These are phyloP conservation scores for Calonectria montana DNA, from an alignment of 2,329 filamentous ascomycete species.

Conservation along the genomic window DNA sequence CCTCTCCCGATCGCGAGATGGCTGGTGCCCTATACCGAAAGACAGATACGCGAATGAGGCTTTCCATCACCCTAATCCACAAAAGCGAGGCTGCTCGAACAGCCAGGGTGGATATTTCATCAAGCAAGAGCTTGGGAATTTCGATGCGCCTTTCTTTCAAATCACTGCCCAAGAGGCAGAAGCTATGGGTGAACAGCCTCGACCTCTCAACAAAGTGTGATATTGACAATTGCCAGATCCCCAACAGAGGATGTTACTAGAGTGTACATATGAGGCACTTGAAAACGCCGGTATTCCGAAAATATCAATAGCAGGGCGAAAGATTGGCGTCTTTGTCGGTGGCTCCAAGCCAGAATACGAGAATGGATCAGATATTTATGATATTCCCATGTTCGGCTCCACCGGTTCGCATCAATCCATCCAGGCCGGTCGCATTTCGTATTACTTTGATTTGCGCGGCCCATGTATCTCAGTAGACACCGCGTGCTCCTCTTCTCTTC, in stretches of 20 bases:
- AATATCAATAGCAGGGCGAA: slow-evolving; percentile 57
- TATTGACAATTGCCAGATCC: slow-evolving; percentile 53
- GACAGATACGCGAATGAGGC: slow-evolving; percentile 59
- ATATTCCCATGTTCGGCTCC: slow-evolving; percentile 63
- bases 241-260: slow-evolving; percentile 63
- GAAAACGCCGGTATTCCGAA: slow-evolving; percentile 64
- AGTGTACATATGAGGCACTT: slow-evolving; percentile 65
- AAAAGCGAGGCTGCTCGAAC: slow-evolving; percentile 54
- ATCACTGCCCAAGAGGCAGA: slow-evolving; percentile 62
- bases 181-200: slow-evolving; percentile 52
- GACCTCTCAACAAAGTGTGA: neutral
- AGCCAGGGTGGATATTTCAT: slow-evolving; percentile 54
- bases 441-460: slow-evolving; percentile 49
- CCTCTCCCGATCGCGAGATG: slow-evolving; percentile 53
- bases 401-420: slow-evolving; percentile 63
- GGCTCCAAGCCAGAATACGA: slow-evolving; percentile 61
- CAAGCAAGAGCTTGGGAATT: slow-evolving; percentile 57
- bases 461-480: slow-evolving; percentile 50
- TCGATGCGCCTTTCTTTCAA: slow-evolving; percentile 65
- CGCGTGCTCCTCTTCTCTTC: slow-evolving; percentile 48
- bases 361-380: slow-evolving; percentile 57
- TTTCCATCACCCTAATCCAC: slow-evolving; percentile 56
- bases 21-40: slow-evolving; percentile 55
- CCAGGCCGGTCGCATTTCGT: slow-evolving; percentile 56
- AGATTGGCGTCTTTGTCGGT: slow-evolving; percentile 63